These are phyloP conservation scores for Escallonia rubra DNA, from an alignment of 129 eudicot species.

Conservation along the genomic window DNA sequence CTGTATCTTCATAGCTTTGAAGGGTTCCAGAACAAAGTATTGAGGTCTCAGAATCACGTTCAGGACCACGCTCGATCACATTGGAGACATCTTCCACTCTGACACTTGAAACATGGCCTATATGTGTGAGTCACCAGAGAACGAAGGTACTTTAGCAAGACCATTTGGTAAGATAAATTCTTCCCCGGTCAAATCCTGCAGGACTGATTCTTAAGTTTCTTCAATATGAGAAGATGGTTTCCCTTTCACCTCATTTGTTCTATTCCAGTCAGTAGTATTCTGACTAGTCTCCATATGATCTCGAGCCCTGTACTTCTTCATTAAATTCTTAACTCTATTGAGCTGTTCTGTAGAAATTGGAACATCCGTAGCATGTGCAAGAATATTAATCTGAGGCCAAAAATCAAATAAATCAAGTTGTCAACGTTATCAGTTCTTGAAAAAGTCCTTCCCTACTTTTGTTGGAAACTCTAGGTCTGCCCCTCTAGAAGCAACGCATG, in stretches of 20 bases:
- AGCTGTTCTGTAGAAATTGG: conserved; percentile 58
- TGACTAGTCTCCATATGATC: conserved; percentile 27
- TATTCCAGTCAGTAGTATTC: conserved; percentile 20
- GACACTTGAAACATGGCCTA: conserved; percentile 4
- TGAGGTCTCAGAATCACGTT: conserved; percentile 38
- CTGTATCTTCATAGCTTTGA: conserved; percentile 37
- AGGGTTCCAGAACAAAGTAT: conserved; percentile 42
- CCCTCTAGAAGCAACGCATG: too few species aligned
- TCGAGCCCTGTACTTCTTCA: conserved; percentile 39
- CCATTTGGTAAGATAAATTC: conserved; percentile 37
- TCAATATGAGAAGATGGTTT: conserved; percentile 60
- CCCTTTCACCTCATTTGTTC: conserved; percentile 23
- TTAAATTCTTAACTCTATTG: conserved; percentile 37
- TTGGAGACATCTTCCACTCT: conserved; percentile 19
- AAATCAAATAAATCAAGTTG: not conserved
- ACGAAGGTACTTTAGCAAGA: conserved; percentile 25
- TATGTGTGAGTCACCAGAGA: conserved; percentile 28
- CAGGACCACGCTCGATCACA: conserved; percentile 16
- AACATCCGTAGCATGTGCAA: conserved; percentile 65
- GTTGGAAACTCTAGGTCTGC: too few species aligned
- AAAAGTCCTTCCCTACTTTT: too few species aligned
- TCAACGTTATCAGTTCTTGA: too few species aligned
- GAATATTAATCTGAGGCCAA: conserved; percentile 70
- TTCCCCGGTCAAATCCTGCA: conserved; percentile 25
- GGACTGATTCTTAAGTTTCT: conserved; percentile 54